These are phyloP conservation scores for Chlorella sp. DNA, from an alignment of 139 green algal genomes.

Conservation along the genomic window DNA sequence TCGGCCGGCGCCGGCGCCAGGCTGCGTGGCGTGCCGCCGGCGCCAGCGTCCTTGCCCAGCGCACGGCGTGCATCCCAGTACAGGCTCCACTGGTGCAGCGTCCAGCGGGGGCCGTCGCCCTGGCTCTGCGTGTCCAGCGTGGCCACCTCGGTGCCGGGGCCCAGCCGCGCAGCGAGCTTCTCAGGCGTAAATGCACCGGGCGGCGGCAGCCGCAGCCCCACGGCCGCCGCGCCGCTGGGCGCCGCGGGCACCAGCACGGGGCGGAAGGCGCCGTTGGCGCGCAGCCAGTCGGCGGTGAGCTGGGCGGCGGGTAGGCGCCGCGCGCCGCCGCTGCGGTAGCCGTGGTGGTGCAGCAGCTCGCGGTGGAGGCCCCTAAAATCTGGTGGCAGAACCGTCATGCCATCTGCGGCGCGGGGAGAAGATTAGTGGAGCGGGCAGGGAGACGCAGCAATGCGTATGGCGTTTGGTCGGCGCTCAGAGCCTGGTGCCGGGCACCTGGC, in stretches of 20 bases:
- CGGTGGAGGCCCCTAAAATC: conserved; percentile 26
- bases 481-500: too few species aligned
- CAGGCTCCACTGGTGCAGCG: conserved; percentile 36
- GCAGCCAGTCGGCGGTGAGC: conserved; percentile 19
- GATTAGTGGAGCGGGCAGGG: too few species aligned
- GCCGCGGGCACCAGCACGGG: conserved; percentile 6
- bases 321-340: background rate
- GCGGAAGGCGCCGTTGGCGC: conserved; percentile 15
- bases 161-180: background rate
- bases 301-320: background rate
- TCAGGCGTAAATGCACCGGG: conserved; percentile 14
- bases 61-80: conserved; percentile 36
- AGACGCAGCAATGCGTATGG: too few species aligned
- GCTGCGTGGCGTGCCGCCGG: background rate
- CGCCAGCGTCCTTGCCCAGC: background rate
- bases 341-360: conserved; percentile 22
- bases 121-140: conserved; percentile 33
- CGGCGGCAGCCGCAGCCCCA: conserved; percentile 21
- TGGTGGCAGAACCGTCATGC: background rate
- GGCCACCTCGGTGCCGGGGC: conserved; percentile 15
- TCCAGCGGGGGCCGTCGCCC: conserved; percentile 36
- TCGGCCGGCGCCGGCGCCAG: background rate
- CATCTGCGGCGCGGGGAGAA: too few species aligned
- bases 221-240: background rate
- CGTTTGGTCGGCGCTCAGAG: too few species aligned